These are phyloP conservation scores for Wickerhamiella kazuoi DNA, from an alignment of 805 yeast genomes.

Conservation along the genomic window DNA sequence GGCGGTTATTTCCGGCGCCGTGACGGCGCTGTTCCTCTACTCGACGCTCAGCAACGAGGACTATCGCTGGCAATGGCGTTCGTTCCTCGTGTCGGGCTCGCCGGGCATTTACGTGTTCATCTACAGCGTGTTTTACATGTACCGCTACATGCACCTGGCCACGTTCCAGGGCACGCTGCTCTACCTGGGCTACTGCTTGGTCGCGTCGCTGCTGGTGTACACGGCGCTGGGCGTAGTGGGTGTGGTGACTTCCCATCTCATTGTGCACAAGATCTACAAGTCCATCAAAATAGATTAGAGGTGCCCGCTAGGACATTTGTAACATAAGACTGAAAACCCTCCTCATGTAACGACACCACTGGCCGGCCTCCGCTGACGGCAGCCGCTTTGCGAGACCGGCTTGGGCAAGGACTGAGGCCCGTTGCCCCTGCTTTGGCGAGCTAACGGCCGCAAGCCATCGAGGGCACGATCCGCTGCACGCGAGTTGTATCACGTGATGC, in stretches of 20 bases:
- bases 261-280: slow-evolving; percentile 62
- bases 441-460: not conserved
- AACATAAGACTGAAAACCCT: no score
- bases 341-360: no score
- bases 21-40: slow-evolving; percentile 65
- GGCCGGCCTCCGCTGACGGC: no score
- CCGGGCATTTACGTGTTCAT: slow-evolving; percentile 69
- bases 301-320: no score
- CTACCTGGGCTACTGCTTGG: slow-evolving; percentile 64
- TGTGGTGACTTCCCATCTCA: slow-evolving; percentile 51
- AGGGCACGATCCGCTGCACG: no score
- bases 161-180: slow-evolving; percentile 62
- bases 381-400: no score
- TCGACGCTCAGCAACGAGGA: slow-evolving; percentile 77
- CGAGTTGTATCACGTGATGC: no score
- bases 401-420: no score
- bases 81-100: slow-evolving; percentile 74
- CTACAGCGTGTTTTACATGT: slow-evolving; percentile 47
- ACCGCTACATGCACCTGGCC: slow-evolving; percentile 39
- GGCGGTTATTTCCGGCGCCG: slow-evolving; percentile 63
- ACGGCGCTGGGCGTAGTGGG: slow-evolving; percentile 81
- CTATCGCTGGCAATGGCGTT: slow-evolving; percentile 96
- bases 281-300: slow-evolving; percentile 71
- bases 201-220: slow-evolving; percentile 55
- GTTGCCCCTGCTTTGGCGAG: not conserved